phyloP scores from a whole-genome alignment of 371 early-diverging fungal genomes.

The Mortierella sp. region DNA sequence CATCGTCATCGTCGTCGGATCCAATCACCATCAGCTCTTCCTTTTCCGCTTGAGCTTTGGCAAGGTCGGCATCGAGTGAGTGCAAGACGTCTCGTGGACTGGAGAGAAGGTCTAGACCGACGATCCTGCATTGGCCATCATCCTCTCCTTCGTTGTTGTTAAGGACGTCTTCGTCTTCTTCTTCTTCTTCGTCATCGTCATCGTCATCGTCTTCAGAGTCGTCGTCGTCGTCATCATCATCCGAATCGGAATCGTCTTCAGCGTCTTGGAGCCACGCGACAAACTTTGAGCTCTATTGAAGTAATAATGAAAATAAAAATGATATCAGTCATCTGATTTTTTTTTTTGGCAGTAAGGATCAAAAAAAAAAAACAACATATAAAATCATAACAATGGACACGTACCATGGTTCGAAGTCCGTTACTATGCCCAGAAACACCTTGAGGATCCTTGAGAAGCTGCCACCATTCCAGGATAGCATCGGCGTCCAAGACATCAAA shows the following conservation, averaged over 20 bases:
- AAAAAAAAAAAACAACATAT: slow-evolving; percentile 9
- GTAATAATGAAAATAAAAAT: not conserved
- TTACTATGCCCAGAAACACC: slow-evolving; percentile 40
- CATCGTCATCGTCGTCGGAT: slow-evolving; percentile 22
- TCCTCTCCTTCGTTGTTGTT: slow-evolving; percentile 1
- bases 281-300: slow-evolving; percentile 49
- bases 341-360: not conserved
- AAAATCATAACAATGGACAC: slow-evolving; percentile 2
- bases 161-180: slow-evolving; percentile 23
- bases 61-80: slow-evolving; percentile 28
- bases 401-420: slow-evolving; percentile 49
- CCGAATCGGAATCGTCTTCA: slow-evolving; percentile 43
- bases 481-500: slow-evolving; percentile 50
- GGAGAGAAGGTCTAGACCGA: slow-evolving; percentile 24
- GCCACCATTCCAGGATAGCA: slow-evolving; percentile 55
- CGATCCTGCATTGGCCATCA: slow-evolving; percentile 17
- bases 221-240: slow-evolving; percentile 19
- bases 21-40: slow-evolving; percentile 41
- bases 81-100: slow-evolving; percentile 20
- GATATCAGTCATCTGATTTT: not conserved
- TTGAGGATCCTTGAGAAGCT: slow-evolving; percentile 38
- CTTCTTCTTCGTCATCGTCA: slow-evolving; percentile 34
- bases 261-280: slow-evolving; percentile 52
- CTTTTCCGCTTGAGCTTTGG: slow-evolving; percentile 23
- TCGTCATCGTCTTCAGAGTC: slow-evolving; percentile 36